A percentile compares a stretch with the other conserved stretches of the same genome.
Evolutionary conservation across 2,329 filamentous ascomycete genomes (phyloP).

Genomic region (Aspergillus sclerotialis): DNA sequence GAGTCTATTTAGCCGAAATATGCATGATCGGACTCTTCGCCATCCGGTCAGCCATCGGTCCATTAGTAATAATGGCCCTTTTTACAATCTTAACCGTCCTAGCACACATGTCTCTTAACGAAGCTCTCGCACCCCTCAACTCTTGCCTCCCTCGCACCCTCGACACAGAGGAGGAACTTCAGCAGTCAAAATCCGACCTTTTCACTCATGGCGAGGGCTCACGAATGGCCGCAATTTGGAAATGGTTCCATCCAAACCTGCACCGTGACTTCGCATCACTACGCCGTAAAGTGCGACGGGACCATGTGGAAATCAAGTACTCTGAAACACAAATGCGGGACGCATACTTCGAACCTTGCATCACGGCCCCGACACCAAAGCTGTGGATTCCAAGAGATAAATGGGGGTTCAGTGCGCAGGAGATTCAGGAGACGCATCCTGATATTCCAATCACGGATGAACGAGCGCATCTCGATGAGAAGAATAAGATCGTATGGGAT

Average conservation of each 20-base stretch:
- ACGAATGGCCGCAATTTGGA: conserved; percentile 21
- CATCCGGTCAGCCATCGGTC: conserved; percentile 56
- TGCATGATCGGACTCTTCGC: conserved; percentile 82
- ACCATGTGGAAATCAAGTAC: conserved; percentile 53
- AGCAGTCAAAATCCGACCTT: conserved; percentile 31
- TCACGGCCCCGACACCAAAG: conserved; percentile 55
- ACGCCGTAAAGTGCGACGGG: conserved; percentile 59
- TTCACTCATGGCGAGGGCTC: conserved; percentile 13
- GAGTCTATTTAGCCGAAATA: conserved; percentile 74
- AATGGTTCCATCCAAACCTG: conserved; percentile 62
- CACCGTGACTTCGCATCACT: conserved; percentile 69
- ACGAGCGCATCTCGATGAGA: conserved; percentile 61
- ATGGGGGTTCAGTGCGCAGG: conserved; percentile 66
- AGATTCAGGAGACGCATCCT: conserved; percentile 63
- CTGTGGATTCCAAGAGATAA: conserved; percentile 77
- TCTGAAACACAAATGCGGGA: conserved; percentile 53
- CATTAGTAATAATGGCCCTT: conserved; percentile 67
- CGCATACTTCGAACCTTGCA: conserved; percentile 67
- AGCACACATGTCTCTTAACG: conserved; percentile 57
- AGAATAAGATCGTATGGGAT: conserved; percentile 59
- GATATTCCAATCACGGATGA: conserved; percentile 76
- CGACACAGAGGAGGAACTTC: conserved; percentile 47
- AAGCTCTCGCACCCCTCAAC: conserved; percentile 37
- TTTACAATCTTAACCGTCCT: conserved; percentile 69
- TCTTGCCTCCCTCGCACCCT: conserved; percentile 68